Percentiles rank a stretch among this genome's conserved stretches.
Conservation (phyloP, 441 rosid species). For the Mallotus repandus region DNA sequence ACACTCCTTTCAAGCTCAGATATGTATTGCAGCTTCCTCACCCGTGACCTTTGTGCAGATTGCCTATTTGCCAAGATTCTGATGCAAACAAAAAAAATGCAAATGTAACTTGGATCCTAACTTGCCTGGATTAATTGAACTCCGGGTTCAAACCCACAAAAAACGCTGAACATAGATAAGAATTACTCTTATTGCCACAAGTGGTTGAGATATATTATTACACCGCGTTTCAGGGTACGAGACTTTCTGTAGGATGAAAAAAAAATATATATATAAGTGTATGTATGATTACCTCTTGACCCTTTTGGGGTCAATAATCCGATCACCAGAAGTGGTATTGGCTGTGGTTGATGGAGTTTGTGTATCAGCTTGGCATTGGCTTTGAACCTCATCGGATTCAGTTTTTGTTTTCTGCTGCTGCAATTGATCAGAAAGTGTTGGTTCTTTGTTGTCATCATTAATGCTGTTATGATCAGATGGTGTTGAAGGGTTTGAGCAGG, state of each 20-base stretch:
- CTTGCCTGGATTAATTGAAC: too few relatives aligned
- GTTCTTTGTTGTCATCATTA: constrained; percentile 45
- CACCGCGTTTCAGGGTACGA: too few relatives aligned
- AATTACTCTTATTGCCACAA: too few relatives aligned
- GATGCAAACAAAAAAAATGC: constrained; percentile 10
- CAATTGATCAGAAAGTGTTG: constrained; percentile 25
- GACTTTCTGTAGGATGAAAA: neutral
- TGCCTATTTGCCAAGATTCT: constrained; percentile 74
- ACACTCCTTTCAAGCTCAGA: constrained; percentile 73
- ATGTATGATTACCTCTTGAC: constrained; percentile 50
- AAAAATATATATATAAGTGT: neutral
- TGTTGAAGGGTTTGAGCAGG: constrained; percentile 45
- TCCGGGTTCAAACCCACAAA: too few relatives aligned
- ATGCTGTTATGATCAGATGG: constrained; percentile 58
- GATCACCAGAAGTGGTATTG: constrained; percentile 27
- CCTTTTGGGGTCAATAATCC: constrained; percentile 51
- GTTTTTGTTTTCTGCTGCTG: constrained; percentile 30
- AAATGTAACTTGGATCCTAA: neutral
- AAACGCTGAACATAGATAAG: too few relatives aligned
- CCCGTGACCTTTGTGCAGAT: constrained; percentile 73
- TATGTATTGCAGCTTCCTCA: constrained; percentile 67
- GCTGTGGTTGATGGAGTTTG: constrained; percentile 22
- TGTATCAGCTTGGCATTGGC: constrained; percentile 40
- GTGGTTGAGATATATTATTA: too few relatives aligned
- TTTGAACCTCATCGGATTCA: constrained; percentile 50